Conservation (phyloP, 768 basidiomycete genomes). For the Galerina marginata region DNA sequence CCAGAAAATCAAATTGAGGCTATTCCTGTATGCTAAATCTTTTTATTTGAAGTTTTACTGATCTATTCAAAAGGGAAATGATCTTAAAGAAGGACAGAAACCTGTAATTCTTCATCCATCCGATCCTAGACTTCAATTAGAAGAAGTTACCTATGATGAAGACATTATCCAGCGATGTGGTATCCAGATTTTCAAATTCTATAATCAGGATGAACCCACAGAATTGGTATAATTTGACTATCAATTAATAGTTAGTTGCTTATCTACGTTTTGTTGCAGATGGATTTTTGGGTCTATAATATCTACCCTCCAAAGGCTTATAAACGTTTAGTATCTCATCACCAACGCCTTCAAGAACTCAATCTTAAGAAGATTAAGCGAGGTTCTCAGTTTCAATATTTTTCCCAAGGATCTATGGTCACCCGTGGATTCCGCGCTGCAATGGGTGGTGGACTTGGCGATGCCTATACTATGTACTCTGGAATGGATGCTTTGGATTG, state of each 20-base stretch:
- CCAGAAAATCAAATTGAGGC: no score
- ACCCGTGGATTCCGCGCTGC: not conserved
- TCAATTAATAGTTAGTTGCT: not conserved
- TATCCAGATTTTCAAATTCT: no score
- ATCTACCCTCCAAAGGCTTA: not conserved
- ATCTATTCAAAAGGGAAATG: no score
- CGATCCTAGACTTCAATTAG: no score
- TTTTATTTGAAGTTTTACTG: no score
- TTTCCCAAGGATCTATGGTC: not conserved
- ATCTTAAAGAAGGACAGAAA: no score
- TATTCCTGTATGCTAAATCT: no score
- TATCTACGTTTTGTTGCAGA: not conserved
- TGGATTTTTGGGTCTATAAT: constrained; percentile 1
- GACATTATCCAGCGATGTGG: no score
- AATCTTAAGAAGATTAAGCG: not conserved
- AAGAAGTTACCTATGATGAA: no score
- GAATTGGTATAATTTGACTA: no score
- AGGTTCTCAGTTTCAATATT: not conserved
- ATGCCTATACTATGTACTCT: not conserved
- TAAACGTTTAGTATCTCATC: not conserved
- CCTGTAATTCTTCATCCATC: no score
- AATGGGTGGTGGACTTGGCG: not conserved
- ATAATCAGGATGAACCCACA: no score
- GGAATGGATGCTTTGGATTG: constrained; percentile 2
- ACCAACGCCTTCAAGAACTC: not conserved